Evolutionary conservation across 768 basidiomycete species (phyloP), one percentile per base, ranked within the genome.

Genomic region (Inosperma sp.): DNA sequence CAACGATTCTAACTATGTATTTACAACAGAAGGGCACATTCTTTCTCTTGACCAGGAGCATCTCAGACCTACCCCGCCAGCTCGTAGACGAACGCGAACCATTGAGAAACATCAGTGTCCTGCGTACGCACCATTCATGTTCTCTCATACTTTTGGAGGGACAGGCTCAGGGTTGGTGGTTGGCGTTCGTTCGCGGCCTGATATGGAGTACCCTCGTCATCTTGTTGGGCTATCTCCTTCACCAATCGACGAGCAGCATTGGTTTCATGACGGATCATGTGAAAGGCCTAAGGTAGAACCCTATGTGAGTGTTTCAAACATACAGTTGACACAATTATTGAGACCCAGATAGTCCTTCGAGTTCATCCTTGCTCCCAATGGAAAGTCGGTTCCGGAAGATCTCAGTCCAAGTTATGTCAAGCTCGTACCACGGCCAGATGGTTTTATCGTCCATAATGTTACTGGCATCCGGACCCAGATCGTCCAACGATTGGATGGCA

Each of bases 11-110:
- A 88, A 93, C 64, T 88, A 84, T 55, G 89, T 98, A 8, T 88
- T 96, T 63, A 91, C 93, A 5, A 99, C 96, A 1, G 96, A 98
- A 66, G 96, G 95, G 0, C 96, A 99, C 63, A 77, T 92, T 21
- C 73, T 99, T 36, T 75, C 76, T 9, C 76, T 96, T 16, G 81
- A 80, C 1, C 65, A 59, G 31, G 60, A 78, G 39, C 72, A 79
- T 43, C 70, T 87, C 23, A 78, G 73, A 54, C 77, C 79, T 7
- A 68, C 79, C 30, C 81, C 86, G n/a, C 55, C 78, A 26, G 68
- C 78, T 3, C 80, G 83, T 14, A 77, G 78, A 59, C 78, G 78
- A 56, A 68, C 82, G 54, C 82, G 88, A 16, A 75, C 77, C 19
- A 73, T 80, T 22, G 81, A 86, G 58, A 78, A 68, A 50, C 79